Percentiles rank a stretch among this genome's conserved stretches.
phyloP scores from a whole-genome alignment of 495 filamentous ascomycete genomes.

The Hyphodiscus hymeniophilus region DNA sequence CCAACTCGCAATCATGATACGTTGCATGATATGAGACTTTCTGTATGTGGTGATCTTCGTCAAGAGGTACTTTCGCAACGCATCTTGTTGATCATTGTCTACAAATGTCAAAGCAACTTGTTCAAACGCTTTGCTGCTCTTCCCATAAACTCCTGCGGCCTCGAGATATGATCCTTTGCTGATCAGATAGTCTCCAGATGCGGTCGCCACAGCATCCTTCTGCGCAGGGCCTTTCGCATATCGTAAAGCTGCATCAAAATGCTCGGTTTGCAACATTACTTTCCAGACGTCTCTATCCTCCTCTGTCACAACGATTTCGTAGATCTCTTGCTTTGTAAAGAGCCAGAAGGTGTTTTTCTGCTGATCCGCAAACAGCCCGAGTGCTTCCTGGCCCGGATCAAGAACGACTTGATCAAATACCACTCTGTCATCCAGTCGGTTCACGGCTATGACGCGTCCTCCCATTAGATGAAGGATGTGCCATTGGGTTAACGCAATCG shows the following conservation, averaged over 20 bases:
- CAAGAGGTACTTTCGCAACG: constrained; percentile 79
- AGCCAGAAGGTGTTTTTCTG: constrained; percentile 97
- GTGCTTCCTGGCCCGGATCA: constrained; percentile 65
- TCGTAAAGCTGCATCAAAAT: constrained; percentile 78
- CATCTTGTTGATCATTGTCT: constrained; percentile 83
- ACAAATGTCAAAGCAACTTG: constrained; percentile 89
- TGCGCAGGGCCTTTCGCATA: constrained; percentile 67
- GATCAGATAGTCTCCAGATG: constrained; percentile 80
- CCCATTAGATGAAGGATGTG: constrained; percentile 84
- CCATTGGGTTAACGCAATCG: constrained; percentile 86
- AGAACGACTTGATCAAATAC: constrained; percentile 82
- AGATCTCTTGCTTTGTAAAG: constrained; percentile 83
- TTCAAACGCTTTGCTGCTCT: constrained; percentile 93
- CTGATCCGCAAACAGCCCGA: constrained; percentile 77
- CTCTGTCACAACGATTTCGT: constrained; percentile 81
- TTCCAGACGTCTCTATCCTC: constrained; percentile 94
- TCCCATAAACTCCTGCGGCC: constrained; percentile 83
- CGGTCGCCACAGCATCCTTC: constrained; percentile 81
- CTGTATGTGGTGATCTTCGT: constrained; percentile 77
- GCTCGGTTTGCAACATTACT: constrained; percentile 73
- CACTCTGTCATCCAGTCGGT: constrained; percentile 72
- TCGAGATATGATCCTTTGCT: constrained; percentile 72
- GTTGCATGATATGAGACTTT: constrained; percentile 80
- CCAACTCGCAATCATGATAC: constrained; percentile 93
- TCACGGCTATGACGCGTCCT: constrained; percentile 71